A percentile compares a stretch with the other conserved stretches of the same genome.
Evolutionary conservation across 495 filamentous ascomycete genomes (phyloP).

Genomic region (Aspergillus diversus): DNA sequence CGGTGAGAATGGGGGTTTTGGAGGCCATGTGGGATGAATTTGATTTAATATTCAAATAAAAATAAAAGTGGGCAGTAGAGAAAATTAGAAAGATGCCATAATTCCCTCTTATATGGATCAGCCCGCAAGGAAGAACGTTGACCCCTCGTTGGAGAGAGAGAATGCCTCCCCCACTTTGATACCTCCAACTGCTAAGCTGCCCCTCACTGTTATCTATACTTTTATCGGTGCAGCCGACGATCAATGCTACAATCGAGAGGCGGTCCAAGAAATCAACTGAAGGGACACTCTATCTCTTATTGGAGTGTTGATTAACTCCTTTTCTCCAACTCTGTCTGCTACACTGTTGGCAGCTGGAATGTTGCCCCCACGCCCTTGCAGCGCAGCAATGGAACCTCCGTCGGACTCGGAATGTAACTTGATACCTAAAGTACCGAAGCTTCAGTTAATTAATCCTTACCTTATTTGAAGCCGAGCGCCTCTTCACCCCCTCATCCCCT

Average conservation of each 20-base stretch:
- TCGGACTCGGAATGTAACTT: background rate
- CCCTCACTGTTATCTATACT: background rate
- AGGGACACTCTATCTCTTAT: background rate
- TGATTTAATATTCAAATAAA: background rate
- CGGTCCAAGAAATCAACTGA: background rate
- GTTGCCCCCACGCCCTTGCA: background rate
- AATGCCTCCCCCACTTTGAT: background rate
- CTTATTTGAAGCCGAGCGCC: background rate
- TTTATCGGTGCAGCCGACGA: background rate
- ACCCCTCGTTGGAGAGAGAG: background rate
- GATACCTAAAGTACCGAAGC: background rate
- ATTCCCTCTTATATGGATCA: background rate
- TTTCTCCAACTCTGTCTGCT: background rate
- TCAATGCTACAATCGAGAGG: background rate
- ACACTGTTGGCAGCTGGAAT: background rate
- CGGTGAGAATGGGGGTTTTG: conserved; percentile 46
- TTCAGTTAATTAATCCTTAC: background rate
- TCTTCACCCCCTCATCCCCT: background rate
- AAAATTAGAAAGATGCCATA: background rate
- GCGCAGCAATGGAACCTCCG: background rate
- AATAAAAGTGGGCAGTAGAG: background rate
- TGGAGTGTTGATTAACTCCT: background rate
- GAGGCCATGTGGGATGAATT: conserved; percentile 28
- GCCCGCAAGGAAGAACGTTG: no score
- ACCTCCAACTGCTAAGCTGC: background rate